Base-by-base conservation (phyloP, 257 asterid species). In the Capsicum pubescens region DNA sequence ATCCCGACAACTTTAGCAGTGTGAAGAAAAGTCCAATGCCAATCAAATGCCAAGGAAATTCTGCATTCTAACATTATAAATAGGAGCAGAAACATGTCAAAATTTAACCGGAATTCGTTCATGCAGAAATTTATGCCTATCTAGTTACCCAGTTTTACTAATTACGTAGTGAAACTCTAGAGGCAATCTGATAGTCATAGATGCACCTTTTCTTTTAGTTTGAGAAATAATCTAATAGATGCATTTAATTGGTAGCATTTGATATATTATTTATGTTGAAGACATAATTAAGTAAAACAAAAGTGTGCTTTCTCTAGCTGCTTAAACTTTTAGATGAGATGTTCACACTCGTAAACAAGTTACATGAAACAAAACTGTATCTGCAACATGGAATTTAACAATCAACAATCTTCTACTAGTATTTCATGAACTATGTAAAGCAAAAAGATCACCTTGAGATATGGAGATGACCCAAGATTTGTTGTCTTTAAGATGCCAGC, bases 11-110 rank as follows among this genome's bases (percentile, higher is more conserved):
- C 87, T 95, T 95, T 84, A 95, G 87, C 88, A 95, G 48, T 7
- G 94, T 88, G 87, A 92, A 95, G 83, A 93, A 90, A 80, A 88
- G 61, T 16, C 86, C 82, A 78, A 92, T 61, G 70, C 86, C 88
- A 83, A 95, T 87, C 84, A 94, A 91, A 91, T 95, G 99, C 98
- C 99, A 95, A 3, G 98, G 98, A 81, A 92, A 93, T 82, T 92
- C 88, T n/a, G 98, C 94, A 56, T 87, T 81, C 98, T 95, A 93
- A 86, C 86, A 81, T 79, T 64, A 66, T 44, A 79, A 81, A 79
- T 71, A 57, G 56, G 32, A 81, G 32, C 35, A 66, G 57, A 48
- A 42, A 44, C 69, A 77, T 55, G 60, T 42, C 44, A 52, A 39
- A 50, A 36, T 32, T 52, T 17, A 79, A 50, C 17, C 56, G 61